Conservation (phyloP, 306 rosid species). For the Corylus heterophylla region DNA sequence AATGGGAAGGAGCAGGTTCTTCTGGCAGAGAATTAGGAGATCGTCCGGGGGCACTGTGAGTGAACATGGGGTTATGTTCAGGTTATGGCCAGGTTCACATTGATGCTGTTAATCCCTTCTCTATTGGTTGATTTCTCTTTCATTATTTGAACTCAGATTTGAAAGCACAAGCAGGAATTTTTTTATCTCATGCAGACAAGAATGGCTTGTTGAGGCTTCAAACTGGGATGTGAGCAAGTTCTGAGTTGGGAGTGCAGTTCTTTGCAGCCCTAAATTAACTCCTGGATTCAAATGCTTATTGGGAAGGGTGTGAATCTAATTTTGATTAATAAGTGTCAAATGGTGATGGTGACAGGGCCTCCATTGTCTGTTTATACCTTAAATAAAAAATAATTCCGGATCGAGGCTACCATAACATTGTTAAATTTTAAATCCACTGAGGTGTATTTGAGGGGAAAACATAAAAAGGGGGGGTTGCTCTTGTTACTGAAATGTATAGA, state of each 20-base stretch:
- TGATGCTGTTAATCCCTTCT: conserved; percentile 22
- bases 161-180: conserved; percentile 12
- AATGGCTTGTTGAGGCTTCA: conserved; percentile 24
- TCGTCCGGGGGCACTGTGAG: conserved; percentile 71
- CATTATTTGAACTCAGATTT: conserved; percentile 14
- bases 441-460: neutral
- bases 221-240: conserved; percentile 32
- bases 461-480: neutral
- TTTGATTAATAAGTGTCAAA: neutral
- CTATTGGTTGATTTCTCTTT: conserved; percentile 18
- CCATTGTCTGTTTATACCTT: neutral
- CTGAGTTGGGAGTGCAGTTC: conserved; percentile 31
- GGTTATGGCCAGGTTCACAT: conserved; percentile 42
- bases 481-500: conserved; percentile 30
- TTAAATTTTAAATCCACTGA: conserved; percentile 11
- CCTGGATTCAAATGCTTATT: conserved; percentile 10
- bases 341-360: neutral
- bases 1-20: conserved; percentile 51
- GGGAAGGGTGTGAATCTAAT: conserved; percentile 29
- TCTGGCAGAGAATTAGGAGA: conserved; percentile 71
- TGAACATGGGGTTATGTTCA: conserved; percentile 57
- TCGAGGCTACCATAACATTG: conserved; percentile 8
- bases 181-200: neutral
- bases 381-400: conserved; percentile 17
- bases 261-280: conserved; percentile 28